Evolutionary conservation across 768 basidiomycete species (phyloP).

Genomic region (Russula emetica): DNA sequence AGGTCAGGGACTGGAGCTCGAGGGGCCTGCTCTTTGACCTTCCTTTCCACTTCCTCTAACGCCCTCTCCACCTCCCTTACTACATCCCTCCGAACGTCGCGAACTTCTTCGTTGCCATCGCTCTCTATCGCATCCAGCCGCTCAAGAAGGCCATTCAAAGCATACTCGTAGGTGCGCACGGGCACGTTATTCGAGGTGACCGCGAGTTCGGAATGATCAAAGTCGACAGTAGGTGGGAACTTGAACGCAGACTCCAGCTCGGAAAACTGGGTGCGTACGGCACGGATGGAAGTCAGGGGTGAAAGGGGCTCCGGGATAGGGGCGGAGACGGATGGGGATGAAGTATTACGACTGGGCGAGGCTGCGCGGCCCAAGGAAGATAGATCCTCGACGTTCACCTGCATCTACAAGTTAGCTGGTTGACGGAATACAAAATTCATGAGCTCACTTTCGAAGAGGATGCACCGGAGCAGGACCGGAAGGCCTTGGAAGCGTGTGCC

Average conservation of each 20-base stretch:
- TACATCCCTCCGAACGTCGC: conserved; percentile 48
- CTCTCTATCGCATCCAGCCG: conserved; percentile 67
- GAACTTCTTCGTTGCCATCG: conserved; percentile 51
- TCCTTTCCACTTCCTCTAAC: conserved; percentile 39
- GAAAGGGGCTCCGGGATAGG: neutral
- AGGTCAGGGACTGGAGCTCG: too few relatives aligned
- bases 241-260: conserved; percentile 10
- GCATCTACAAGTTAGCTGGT: neutral
- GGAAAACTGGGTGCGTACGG: conserved; percentile 17
- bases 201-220: too few relatives aligned
- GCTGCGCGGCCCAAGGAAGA: neutral
- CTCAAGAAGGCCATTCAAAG: conserved; percentile 56
- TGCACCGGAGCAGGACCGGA: neutral
- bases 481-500: neutral
- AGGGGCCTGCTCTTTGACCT: too few relatives aligned
- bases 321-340: neutral
- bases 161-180: too few relatives aligned
- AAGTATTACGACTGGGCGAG: neutral
- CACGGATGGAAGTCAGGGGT: too few relatives aligned
- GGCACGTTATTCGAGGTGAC: too few relatives aligned
- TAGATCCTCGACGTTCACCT: neutral
- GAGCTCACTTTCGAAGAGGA: conserved; percentile 12
- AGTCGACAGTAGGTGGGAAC: too few relatives aligned
- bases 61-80: conserved; percentile 60
- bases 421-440: neutral